Conservation (phyloP, 768 basidiomycete genomes). For the Russula sp. region DNA sequence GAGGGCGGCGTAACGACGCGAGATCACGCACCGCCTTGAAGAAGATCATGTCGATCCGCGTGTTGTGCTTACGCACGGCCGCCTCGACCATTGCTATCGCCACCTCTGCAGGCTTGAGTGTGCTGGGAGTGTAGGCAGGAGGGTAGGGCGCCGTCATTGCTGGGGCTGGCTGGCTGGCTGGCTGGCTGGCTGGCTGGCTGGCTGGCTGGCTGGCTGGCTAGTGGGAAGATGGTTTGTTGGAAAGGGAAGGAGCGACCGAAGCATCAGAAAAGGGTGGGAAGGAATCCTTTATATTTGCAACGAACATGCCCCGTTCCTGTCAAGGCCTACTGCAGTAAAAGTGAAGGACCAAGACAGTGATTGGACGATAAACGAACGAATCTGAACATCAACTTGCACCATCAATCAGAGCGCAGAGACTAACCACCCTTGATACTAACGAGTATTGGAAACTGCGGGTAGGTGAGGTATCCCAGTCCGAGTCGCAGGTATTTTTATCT, state of each 20-base stretch:
- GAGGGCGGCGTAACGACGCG: not conserved
- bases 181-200: not conserved
- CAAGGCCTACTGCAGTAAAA: too few species aligned
- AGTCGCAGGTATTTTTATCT: too few species aligned
- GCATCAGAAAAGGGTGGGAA: not conserved
- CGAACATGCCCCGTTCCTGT: too few species aligned
- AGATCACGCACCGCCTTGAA: slow-evolving; percentile 56
- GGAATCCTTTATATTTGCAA: too few species aligned
- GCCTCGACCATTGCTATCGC: slow-evolving; percentile 50
- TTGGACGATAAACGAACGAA: too few species aligned
- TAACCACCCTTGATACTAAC: too few species aligned
- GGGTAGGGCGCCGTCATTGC: not conserved
- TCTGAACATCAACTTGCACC: too few species aligned
- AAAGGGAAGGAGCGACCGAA: not conserved
- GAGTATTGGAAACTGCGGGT: too few species aligned
- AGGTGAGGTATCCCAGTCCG: too few species aligned
- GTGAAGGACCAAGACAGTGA: too few species aligned
- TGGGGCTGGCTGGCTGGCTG: not conserved
- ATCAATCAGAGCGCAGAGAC: too few species aligned
- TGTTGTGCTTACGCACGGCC: slow-evolving; percentile 57
- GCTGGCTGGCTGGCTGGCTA: not conserved
- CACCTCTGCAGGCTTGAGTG: slow-evolving; percentile 54
- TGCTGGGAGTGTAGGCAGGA: slow-evolving; percentile 24
- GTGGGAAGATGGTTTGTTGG: too few species aligned
- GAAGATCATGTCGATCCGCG: slow-evolving; percentile 54